These are phyloP conservation scores for Sporothrix brasiliensis DNA, from an alignment of 2,329 filamentous ascomycete species.

Conservation along the genomic window DNA sequence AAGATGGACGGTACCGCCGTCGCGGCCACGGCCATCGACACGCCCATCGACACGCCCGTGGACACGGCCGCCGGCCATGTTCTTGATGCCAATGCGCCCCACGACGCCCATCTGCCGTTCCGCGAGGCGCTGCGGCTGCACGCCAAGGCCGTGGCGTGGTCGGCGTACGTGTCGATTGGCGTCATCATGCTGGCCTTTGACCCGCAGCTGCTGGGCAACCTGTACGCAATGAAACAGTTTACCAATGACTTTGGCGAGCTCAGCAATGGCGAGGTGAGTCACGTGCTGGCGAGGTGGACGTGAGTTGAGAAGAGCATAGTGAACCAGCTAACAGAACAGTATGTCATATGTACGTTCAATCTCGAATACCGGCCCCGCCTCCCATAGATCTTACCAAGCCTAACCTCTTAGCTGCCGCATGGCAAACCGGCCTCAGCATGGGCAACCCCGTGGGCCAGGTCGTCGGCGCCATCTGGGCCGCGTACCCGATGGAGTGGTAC, in stretches of 20 bases:
- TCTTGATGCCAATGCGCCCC: neutral
- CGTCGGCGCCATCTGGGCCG: conserved; percentile 55
- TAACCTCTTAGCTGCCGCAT: conserved; percentile 42
- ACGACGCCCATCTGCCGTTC: conserved; percentile 13
- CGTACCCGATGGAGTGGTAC: conserved; percentile 52
- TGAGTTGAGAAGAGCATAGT: neutral
- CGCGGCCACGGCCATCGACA: neutral
- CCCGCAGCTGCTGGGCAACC: conserved; percentile 28
- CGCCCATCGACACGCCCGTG: neutral
- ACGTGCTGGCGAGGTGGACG: neutral
- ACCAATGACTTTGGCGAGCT: conserved; percentile 25
- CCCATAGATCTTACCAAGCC: neutral
- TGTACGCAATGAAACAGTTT: conserved; percentile 26
- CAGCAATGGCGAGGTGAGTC: conserved; percentile 11
- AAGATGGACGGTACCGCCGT: neutral
- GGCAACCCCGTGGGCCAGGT: conserved; percentile 62
- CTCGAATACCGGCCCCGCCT: no score
- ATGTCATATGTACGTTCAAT: conserved; percentile 12
- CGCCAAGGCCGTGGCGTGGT: conserved; percentile 25
- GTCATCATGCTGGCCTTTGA: conserved; percentile 32
- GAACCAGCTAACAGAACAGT: conserved; percentile 1
- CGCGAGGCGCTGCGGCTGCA: conserved; percentile 19
- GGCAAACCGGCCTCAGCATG: conserved; percentile 54
- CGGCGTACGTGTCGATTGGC: conserved; percentile 28
- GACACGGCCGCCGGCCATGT: neutral